A percentile compares a stretch with the other conserved stretches of the same genome.
Conservation (phyloP, 176 grass and related monocot species). For the Oryza glaberrima region DNA sequence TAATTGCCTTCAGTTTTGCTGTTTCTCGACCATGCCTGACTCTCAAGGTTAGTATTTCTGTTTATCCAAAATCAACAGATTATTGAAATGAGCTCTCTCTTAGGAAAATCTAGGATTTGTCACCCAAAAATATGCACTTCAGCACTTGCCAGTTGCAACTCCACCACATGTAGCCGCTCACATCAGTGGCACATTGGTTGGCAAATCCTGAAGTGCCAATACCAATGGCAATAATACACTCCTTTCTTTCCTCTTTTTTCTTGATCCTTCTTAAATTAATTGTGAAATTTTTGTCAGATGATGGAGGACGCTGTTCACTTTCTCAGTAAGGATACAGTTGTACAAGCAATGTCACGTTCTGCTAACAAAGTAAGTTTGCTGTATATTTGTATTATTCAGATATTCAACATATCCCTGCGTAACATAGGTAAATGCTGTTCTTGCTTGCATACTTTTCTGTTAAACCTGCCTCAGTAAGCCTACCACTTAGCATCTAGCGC, state of each 20-base stretch:
- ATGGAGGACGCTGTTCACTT: constrained; percentile 97
- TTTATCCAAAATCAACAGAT: constrained; percentile 19
- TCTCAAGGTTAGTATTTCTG: constrained; percentile 76
- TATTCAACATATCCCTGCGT: constrained; percentile 24
- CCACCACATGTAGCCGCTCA: background rate
- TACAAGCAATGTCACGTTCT: constrained; percentile 95
- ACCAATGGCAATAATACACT: background rate
- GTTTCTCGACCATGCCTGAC: constrained; percentile 89
- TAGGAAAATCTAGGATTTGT: background rate
- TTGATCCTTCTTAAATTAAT: background rate
- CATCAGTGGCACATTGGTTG: background rate
- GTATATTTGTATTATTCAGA: constrained; percentile 20
- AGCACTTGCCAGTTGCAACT: background rate
- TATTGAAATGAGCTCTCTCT: constrained; percentile 34
- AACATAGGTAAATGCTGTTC: constrained; percentile 6
- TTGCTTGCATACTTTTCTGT: constrained; percentile 29
- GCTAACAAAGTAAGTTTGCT: constrained; percentile 76
- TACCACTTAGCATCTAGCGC: constrained; percentile 12
- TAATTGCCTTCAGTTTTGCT: constrained; percentile 94
- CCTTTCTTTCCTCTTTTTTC: background rate
- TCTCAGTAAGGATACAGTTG: constrained; percentile 95
- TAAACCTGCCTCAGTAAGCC: constrained; percentile 3
- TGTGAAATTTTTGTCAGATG: constrained; percentile 66
- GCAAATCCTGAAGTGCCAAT: background rate
- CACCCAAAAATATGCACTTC: background rate